phyloP scores from a whole-genome alignment of 495 filamentous ascomycete genomes.

The Penicillium paxilli region DNA sequence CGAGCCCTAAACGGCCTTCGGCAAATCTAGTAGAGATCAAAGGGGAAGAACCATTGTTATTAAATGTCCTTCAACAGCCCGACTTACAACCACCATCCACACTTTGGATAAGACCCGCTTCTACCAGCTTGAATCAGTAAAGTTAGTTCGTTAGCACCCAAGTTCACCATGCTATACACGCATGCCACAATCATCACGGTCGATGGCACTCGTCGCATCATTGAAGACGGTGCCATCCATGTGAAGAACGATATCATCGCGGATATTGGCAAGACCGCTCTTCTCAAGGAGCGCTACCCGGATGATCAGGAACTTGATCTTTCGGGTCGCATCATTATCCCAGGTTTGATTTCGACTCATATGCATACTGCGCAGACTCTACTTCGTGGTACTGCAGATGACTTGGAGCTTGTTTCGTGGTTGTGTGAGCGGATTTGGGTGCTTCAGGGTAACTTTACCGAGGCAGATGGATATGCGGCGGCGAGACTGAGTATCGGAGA shows the following conservation, averaged over 20 bases:
- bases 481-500: constrained; percentile 48
- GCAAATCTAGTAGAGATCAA: not conserved
- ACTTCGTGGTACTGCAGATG: constrained; percentile 48
- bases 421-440: constrained; percentile 50
- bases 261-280: constrained; percentile 41
- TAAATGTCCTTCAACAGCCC: not conserved
- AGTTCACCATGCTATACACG: constrained; percentile 30
- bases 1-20: not conserved
- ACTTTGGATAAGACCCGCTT: not conserved
- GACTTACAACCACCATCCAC: not conserved
- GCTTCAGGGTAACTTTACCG: constrained; percentile 45
- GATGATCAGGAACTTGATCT: constrained; percentile 34
- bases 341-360: constrained; percentile 50
- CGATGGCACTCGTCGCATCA: constrained; percentile 41
- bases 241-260: constrained; percentile 36
- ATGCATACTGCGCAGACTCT: constrained; percentile 52
- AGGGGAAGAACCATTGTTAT: not conserved
- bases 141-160: not conserved
- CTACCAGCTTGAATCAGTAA: too few relatives aligned
- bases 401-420: constrained; percentile 47
- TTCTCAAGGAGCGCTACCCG: constrained; percentile 22
- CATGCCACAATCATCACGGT: constrained; percentile 50
- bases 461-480: constrained; percentile 47
- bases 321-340: constrained; percentile 44
- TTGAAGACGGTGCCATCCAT: constrained; percentile 44